Evolutionary conservation across 164 flowering plant species (phyloP), one percentile per base, ranked within the genome.

Genomic region (Santalum album): DNA sequence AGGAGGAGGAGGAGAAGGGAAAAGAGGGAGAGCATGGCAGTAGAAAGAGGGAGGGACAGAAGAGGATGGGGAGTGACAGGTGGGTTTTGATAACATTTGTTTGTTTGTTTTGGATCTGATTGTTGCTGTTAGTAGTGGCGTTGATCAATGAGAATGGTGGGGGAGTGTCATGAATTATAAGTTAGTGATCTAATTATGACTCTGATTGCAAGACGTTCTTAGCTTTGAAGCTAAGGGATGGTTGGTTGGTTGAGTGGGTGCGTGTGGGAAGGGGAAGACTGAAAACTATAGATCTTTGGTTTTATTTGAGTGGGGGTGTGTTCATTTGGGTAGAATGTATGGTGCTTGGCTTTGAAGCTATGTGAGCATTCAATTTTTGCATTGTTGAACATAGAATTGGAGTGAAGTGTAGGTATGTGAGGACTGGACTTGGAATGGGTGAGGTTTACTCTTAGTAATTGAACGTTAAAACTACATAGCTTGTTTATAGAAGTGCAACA

Each of bases 191-290:
- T 16, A 49, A 47, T 20, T 42, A 17, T 10, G 51, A 12, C n/a
- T n/a, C n/a, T n/a, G n/a, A n/a, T n/a, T n/a, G n/a, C n/a, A n/a
- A 4, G 32, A 14, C 25, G 48, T 55, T 70, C 79, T 75, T 80
- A 48, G 57, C 83, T 74, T 81, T 69, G 65, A 81, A 78, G 81
- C 17, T 17, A 77, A 75, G 85, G 42, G 48, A 72, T 25, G n/a
- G 18, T 25, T 3, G 22, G 39, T 34, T 9, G 16, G 57, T 54
- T 59, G 40, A 56, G 64, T 65, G 57, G 67, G 38, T 46, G 42
- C 51, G 21, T 11, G 0, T 4, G 14, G 3, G 52, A 23, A 46
- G 20, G 3, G 46, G 6, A 7, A 18, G 21, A 4, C 6, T 47
- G 36, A 40, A 53, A 43, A 35, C 12, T 18, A 34, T 49, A 36